A percentile compares a stretch with the other conserved stretches of the same genome.
Evolutionary conservation across 139 green algal species (phyloP).

Genomic region (Coccomyxa sp.): DNA sequence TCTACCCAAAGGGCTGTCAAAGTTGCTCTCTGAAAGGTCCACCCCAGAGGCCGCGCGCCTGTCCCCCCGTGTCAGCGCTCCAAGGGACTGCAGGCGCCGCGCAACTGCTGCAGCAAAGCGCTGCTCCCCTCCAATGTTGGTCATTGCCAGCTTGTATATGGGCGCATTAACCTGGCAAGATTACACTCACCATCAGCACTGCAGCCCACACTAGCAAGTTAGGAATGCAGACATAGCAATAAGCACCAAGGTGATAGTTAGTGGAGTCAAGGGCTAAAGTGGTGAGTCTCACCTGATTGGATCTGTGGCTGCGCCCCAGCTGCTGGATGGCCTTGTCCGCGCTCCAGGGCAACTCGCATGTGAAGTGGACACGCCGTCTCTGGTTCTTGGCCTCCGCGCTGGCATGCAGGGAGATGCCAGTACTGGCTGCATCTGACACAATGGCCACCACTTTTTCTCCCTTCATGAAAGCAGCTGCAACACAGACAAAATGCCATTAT

Average conservation of each 20-base stretch:
- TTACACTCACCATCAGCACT: neutral
- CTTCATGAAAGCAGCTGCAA: constrained; percentile 67
- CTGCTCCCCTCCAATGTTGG: constrained; percentile 76
- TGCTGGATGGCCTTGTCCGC: constrained; percentile 94
- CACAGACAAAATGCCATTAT: too few species aligned
- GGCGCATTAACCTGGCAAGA: constrained; percentile 34
- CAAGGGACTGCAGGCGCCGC: constrained; percentile 78
- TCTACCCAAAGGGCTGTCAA: constrained; percentile 62
- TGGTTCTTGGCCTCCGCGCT: constrained; percentile 23
- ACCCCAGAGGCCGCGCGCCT: constrained; percentile 69
- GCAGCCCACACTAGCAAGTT: neutral
- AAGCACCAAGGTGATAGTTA: neutral
- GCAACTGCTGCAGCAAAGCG: constrained; percentile 85
- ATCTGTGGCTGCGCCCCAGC: constrained; percentile 61
- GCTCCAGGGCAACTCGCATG: constrained; percentile 87
- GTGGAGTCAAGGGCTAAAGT: neutral
- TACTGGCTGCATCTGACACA: constrained; percentile 84
- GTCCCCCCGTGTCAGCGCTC: constrained; percentile 86
- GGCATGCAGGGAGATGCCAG: constrained; percentile 78
- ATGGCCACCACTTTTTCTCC: constrained; percentile 89
- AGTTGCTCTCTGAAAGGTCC: constrained; percentile 66
- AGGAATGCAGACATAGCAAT: neutral
- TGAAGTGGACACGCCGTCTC: constrained; percentile 68
- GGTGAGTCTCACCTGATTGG: constrained; percentile 27
- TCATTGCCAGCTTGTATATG: constrained; percentile 71